Conservation (phyloP, 148 eudicot genomes). For the Gaultheria prostrata region DNA sequence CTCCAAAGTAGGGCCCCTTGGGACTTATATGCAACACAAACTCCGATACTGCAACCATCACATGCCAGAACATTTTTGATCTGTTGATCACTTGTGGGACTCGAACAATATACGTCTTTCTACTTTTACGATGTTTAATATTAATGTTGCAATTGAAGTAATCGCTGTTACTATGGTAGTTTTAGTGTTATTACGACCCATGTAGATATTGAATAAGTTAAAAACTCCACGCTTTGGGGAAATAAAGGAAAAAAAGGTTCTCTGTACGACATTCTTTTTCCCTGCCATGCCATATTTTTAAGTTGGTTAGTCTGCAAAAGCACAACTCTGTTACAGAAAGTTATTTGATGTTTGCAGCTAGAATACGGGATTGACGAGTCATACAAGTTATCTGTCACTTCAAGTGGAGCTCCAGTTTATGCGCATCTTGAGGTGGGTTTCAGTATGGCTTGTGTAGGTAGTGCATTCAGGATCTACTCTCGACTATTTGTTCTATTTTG, state of each 20-base stretch:
- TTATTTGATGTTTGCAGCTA: conserved; percentile 51
- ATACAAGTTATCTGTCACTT: conserved; percentile 56
- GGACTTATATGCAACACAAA: background rate
- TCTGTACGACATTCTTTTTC: background rate
- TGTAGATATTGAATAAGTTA: background rate
- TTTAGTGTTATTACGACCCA: background rate
- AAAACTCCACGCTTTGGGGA: background rate
- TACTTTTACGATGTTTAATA: background rate
- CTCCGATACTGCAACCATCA: background rate
- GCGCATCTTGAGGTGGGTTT: conserved; percentile 58
- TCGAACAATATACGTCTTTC: background rate
- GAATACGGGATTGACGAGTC: conserved; percentile 72
- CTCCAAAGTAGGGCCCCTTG: background rate
- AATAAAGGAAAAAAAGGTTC: background rate
- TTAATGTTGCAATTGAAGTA: background rate
- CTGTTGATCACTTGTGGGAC: background rate
- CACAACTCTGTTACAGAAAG: conserved; percentile 19
- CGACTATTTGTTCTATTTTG: background rate
- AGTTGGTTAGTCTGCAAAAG: background rate
- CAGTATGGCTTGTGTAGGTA: background rate
- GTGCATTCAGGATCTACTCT: background rate
- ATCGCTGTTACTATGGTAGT: background rate
- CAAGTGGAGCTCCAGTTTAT: conserved; percentile 48
- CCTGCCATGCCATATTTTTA: background rate
- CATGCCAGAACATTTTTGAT: background rate